Evolutionary conservation across 176 grass and related monocot species (phyloP).

Genomic region (Oryza coarctata): DNA sequence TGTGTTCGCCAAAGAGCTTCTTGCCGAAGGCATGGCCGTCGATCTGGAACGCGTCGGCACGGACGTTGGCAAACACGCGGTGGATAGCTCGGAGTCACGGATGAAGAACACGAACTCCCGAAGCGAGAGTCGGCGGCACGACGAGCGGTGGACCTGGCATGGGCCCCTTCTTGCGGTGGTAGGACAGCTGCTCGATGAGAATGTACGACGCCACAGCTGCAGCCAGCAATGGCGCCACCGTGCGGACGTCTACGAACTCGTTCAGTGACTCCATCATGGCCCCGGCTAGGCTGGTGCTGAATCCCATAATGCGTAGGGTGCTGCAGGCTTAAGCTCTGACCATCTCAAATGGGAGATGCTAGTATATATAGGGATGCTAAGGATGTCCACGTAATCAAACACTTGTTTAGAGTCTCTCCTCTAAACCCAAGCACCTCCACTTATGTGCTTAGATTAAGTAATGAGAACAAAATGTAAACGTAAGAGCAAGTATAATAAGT

Average conservation of each 20-base stretch:
- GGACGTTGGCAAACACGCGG: slow-evolving; percentile 76
- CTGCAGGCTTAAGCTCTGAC: too few relatives aligned
- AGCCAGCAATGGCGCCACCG: slow-evolving; percentile 44
- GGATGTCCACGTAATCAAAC: too few relatives aligned
- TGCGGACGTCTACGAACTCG: slow-evolving; percentile 20
- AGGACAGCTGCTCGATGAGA: slow-evolving; percentile 67
- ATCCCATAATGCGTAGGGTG: too few relatives aligned
- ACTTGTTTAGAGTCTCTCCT: too few relatives aligned
- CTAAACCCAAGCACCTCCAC: too few relatives aligned
- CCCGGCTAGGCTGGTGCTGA: neutral
- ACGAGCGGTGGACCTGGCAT: slow-evolving; percentile 54
- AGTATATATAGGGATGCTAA: too few relatives aligned
- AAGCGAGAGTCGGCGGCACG: too few relatives aligned
- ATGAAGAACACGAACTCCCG: slow-evolving; percentile 81
- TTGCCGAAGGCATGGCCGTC: slow-evolving; percentile 87
- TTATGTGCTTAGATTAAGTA: too few relatives aligned
- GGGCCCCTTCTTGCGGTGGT: slow-evolving; percentile 69
- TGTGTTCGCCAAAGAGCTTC: slow-evolving; percentile 89
- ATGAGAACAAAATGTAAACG: too few relatives aligned
- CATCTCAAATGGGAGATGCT: too few relatives aligned
- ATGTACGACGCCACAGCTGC: slow-evolving; percentile 33
- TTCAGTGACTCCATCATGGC: slow-evolving; percentile 6
- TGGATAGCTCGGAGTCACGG: slow-evolving; percentile 68
- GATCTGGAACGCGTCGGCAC: slow-evolving; percentile 79
- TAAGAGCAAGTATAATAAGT: too few relatives aligned